Evolutionary conservation across 345 rosid species (phyloP), one percentile per base, ranked within the genome.

Genomic region (Gossypium australe): DNA sequence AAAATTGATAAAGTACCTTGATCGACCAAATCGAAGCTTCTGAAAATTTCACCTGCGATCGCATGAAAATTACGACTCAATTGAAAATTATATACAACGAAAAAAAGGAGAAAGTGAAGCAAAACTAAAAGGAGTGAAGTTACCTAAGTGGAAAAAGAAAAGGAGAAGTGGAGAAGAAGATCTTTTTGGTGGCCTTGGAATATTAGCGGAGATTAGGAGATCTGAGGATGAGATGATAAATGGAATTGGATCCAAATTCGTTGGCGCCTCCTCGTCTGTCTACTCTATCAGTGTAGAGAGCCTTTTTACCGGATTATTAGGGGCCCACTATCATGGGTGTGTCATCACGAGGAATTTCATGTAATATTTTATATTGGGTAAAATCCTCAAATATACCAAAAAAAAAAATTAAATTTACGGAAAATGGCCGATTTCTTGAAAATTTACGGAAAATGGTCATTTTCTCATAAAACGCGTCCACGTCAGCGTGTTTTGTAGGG

Each of bases 221-320:
- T 51, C 25, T 9, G 59, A 55, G 7, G 22, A n/a, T 55, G 59
- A 18, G 59, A 55, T 55, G 25, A 57, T 9, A 22, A 57, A 13
- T 51, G 60, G 58, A 78, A 80, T 64, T 61, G 81, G 90, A 56
- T 56, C 61, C 29, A 11, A 58, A 58, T 58, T 58, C 34, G 34
- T 58, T 58, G 62, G 62, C 62, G 34, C 61, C 25, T 22, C 34
- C 25, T 58, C 41, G 7, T 34, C 41, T 34, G 41, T 34, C 41
- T 34, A 0, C 41, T 34, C 25, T 57, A 11, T 57, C 29, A 22
- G 4, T 56, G 62, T 17, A 8, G 8, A 7, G n/a, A 1, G 38
- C 44, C n/a, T 61, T 61, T 61, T 14, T 7, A 29, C 66, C 43
- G n/a, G 66, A 61, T 5, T 3, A 22, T 10, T 1, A 10, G 16